Conservation (phyloP, 768 basidiomycete species). For the Lactarius tabidus region DNA sequence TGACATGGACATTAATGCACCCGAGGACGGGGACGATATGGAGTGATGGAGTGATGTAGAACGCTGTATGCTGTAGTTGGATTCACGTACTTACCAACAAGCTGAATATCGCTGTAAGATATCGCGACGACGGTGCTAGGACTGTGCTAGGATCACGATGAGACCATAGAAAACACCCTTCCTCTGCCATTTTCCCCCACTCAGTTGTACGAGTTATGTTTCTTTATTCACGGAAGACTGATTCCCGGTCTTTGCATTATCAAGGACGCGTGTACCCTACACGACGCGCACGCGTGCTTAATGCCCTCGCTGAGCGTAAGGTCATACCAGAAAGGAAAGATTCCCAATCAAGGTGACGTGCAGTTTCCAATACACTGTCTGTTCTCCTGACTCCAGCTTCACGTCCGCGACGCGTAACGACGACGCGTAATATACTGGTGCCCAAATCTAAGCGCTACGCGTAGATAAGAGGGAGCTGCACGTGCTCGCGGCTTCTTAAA, state of each 20-base stretch:
- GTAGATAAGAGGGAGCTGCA: not conserved
- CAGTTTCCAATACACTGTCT: not conserved
- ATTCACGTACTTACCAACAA: not conserved
- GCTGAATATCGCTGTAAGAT: no score
- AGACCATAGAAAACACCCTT: no score
- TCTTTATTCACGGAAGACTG: not conserved
- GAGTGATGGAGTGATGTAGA: not conserved
- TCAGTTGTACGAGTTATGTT: no score
- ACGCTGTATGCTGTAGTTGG: not conserved
- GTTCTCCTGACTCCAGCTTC: no score
- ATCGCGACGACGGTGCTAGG: no score
- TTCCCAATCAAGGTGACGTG: not conserved
- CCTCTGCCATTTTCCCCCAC: no score
- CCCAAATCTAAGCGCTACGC: not conserved
- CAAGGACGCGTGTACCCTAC: no score
- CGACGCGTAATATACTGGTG: no score
- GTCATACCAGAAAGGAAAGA: not conserved
- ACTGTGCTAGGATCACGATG: no score
- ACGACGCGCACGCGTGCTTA: no score
- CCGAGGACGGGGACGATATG: constrained; percentile 5
- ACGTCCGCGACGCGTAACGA: not conserved
- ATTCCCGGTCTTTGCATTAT: no score
- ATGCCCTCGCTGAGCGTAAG: no score
- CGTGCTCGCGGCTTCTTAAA: not conserved
- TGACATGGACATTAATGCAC: constrained; percentile 4